These are phyloP conservation scores for Amaranthus tricolor DNA, from an alignment of 179 eudicot genomes.

Conservation along the genomic window DNA sequence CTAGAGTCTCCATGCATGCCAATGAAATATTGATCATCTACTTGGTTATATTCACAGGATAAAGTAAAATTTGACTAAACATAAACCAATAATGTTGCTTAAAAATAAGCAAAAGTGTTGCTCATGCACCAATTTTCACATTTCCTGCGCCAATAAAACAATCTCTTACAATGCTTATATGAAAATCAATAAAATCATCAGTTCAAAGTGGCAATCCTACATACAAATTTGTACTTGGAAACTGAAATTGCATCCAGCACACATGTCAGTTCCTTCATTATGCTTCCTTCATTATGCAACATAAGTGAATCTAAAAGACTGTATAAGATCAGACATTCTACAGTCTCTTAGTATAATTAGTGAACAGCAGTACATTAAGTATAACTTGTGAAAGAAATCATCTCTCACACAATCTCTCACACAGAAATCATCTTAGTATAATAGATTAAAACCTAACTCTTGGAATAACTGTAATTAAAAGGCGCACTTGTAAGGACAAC, in stretches of 20 bases:
- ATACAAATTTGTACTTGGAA: background rate
- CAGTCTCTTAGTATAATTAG: background rate
- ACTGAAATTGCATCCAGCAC: background rate
- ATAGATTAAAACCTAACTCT: background rate
- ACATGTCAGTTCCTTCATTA: background rate
- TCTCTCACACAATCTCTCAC: background rate
- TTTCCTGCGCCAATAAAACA: background rate
- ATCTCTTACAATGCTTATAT: background rate
- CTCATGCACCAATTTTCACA: background rate
- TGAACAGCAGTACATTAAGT: background rate
- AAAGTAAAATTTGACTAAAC: background rate
- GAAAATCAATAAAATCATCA: background rate
- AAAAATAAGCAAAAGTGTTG: too few relatives aligned
- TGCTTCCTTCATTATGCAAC: conserved; percentile 6
- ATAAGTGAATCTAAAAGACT: background rate
- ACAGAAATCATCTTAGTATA: too few relatives aligned
- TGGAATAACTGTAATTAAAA: background rate
- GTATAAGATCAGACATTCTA: background rate
- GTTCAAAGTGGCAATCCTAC: background rate
- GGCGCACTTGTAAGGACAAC: background rate
- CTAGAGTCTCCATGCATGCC: background rate
- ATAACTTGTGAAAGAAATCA: background rate
- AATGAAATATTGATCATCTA: background rate
- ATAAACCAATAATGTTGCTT: background rate
- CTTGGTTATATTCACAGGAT: background rate